Base-by-base conservation (phyloP, 495 filamentous ascomycete species). In the Penicillium manginii region DNA sequence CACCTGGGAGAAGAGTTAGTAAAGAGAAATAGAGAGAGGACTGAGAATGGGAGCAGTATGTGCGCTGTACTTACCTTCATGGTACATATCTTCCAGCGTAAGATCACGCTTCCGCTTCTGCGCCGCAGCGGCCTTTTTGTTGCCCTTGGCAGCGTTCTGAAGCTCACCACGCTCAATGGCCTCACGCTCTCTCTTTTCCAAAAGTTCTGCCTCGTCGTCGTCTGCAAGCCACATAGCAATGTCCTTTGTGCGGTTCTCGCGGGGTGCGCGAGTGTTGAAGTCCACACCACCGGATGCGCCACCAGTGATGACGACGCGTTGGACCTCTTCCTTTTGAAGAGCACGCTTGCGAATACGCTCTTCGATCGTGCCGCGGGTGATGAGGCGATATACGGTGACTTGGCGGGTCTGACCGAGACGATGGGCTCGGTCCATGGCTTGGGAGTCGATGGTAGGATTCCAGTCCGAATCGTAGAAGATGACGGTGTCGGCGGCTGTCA, bases 381-480 rank as follows among this genome's bases (percentile, higher is more conserved):
- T 98, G 67, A 98, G 86, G 60, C 94, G 91, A 74, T 97, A 98
- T 14, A 98, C 96, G 0, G 92, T 96, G 47, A 98, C 94, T 71
- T 98, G 94, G 62, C 86, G 86, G 3, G 94, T 98, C 74, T 98
- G 94, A 40, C 94, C 94, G 19, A 98, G 88, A 81, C 94, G 92
- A 81, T 98, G 94, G 22, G 94, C 94, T 67, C 94, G 91, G 73
- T 98, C 94, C 96, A 98, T 98, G 70, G 94, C 94, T 70, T 98
- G 94, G 22, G 89, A 93, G 73, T 98, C 94, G 66, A 98, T 98
- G 17, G 94, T 98, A 26, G 94, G 94, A 72, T 98, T 98, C 94
- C 94, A 98, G 71, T 98, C 94, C 10, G 91, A 96, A 66, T 98
- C 94, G 81, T 98, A 98, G 83, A 98, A 98, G 71, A 98, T 98